phyloP scores from a whole-genome alignment of 345 rosid species.

The Eucalyptus camaldulensis region DNA sequence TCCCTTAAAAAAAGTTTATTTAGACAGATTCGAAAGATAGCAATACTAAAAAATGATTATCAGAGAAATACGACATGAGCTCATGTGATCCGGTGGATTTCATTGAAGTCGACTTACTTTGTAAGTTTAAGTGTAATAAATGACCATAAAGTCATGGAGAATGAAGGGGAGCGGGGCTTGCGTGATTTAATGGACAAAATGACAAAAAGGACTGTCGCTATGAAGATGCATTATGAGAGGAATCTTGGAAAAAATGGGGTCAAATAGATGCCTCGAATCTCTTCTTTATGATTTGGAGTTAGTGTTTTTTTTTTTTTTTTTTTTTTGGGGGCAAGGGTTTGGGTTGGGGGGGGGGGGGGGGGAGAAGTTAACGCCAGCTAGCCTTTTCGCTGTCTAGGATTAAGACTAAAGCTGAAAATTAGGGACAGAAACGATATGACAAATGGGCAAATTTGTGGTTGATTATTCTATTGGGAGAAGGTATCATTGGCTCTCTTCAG shows the following conservation, averaged over 20 bases:
- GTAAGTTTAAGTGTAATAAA: background rate
- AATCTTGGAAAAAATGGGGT: background rate
- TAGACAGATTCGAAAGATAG: background rate
- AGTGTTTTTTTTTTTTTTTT: background rate
- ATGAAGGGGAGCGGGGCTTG: background rate
- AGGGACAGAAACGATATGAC: background rate
- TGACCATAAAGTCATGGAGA: background rate
- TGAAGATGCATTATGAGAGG: background rate
- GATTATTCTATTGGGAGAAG: background rate
- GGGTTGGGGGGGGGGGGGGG: too few species aligned
- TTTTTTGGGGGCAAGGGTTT: too few species aligned
- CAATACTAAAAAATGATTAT: conserved; percentile 15
- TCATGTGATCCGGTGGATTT: background rate
- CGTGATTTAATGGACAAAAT: background rate
- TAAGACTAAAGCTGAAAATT: background rate
- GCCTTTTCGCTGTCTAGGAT: background rate
- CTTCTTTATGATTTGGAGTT: background rate
- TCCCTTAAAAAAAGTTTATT: background rate
- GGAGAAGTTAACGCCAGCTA: background rate
- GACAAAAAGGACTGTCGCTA: background rate
- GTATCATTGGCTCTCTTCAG: background rate
- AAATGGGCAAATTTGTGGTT: background rate
- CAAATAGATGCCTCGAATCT: background rate
- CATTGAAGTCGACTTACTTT: background rate
- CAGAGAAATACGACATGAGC: background rate